Conservation (phyloP, 2,329 filamentous ascomycete genomes). For the Mycosphaerella sp. region DNA sequence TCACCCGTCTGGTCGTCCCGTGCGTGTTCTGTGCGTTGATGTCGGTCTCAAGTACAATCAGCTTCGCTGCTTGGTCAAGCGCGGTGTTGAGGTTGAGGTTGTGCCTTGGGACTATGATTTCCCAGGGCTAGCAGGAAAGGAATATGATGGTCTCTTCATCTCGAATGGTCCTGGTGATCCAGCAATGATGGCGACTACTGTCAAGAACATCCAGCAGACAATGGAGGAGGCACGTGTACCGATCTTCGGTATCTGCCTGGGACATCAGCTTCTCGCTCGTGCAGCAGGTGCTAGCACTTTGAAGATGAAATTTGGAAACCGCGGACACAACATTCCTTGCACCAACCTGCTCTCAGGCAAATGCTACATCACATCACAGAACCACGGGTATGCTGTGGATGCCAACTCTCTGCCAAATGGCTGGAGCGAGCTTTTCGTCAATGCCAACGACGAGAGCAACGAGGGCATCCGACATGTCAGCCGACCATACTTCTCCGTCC, state of each 20-base stretch:
- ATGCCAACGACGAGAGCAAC: conserved; percentile 96
- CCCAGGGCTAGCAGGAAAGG: conserved; percentile 63
- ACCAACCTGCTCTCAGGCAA: conserved; percentile 92
- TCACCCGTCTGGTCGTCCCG: conserved; percentile 78
- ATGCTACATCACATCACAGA: conserved; percentile 98
- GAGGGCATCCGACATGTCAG: conserved; percentile 87
- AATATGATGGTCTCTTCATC: conserved; percentile 95
- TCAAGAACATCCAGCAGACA: conserved; percentile 70
- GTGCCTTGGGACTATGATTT: conserved; percentile 97
- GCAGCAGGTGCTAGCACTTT: conserved; percentile 76
- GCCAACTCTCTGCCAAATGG: conserved; percentile 64
- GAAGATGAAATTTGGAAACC: conserved; percentile 99
- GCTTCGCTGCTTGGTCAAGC: conserved; percentile 81
- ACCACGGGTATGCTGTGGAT: conserved; percentile 94
- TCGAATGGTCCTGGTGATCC: conserved; percentile 98
- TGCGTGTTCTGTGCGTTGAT: conserved; percentile 88
- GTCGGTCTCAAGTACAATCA: conserved; percentile 99
- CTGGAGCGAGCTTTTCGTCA: conserved; percentile 94
- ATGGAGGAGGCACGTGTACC: conserved; percentile 75
- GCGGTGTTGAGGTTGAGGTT: conserved; percentile 88
- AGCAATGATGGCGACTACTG: conserved; percentile 71
- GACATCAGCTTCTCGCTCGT: conserved; percentile 85
- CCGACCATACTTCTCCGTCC: conserved; percentile 96
- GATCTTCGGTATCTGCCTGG: conserved; percentile 93
- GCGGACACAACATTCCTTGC: conserved; percentile 96